Percentiles rank a stretch among this genome's conserved stretches.
phyloP scores from a whole-genome alignment of 2,329 filamentous ascomycete genomes.

The Hypoxylon sp. region DNA sequence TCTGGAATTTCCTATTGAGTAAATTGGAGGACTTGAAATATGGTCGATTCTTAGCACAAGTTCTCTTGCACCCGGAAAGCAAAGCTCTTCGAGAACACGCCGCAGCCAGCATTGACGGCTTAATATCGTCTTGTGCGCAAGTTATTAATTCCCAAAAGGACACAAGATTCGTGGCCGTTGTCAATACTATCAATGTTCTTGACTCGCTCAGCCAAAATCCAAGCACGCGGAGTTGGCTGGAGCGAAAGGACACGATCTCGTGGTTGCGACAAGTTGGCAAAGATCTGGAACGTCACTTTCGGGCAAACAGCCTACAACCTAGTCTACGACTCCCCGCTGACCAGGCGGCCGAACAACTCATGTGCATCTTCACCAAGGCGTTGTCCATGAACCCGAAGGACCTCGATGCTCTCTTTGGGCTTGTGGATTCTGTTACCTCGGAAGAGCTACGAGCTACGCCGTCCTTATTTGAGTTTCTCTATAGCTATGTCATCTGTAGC shows the following conservation, averaged over 20 bases:
- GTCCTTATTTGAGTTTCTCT: slow-evolving; percentile 82
- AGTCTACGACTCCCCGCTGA: slow-evolving; percentile 83
- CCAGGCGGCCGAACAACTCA: slow-evolving; percentile 88
- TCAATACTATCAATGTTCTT: slow-evolving; percentile 88
- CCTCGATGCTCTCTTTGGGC: slow-evolving; percentile 81
- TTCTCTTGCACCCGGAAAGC: slow-evolving; percentile 79
- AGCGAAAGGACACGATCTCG: slow-evolving; percentile 66
- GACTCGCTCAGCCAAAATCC: slow-evolving; percentile 77
- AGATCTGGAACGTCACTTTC: slow-evolving; percentile 79
- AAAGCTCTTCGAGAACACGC: slow-evolving; percentile 77
- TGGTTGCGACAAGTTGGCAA: slow-evolving; percentile 75
- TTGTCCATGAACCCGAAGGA: slow-evolving; percentile 78
- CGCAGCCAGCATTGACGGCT: slow-evolving; percentile 73
- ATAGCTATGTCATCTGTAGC: slow-evolving; percentile 82
- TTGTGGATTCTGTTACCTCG: slow-evolving; percentile 84
- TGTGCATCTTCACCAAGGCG: slow-evolving; percentile 84
- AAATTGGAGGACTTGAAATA: slow-evolving; percentile 86
- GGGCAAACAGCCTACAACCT: slow-evolving; percentile 72
- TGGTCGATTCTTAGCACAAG: slow-evolving; percentile 89
- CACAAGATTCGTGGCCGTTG: slow-evolving; percentile 71
- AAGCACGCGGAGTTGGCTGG: slow-evolving; percentile 75
- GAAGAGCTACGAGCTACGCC: slow-evolving; percentile 83
- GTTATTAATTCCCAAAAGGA: slow-evolving; percentile 72
- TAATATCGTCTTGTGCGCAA: slow-evolving; percentile 74
- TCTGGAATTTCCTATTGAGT: slow-evolving; percentile 80